Evolutionary conservation across 1,284 basidiomycete genomes (phyloP), one percentile per base, ranked within the genome.

Genomic region (Sphagnurus paluster): DNA sequence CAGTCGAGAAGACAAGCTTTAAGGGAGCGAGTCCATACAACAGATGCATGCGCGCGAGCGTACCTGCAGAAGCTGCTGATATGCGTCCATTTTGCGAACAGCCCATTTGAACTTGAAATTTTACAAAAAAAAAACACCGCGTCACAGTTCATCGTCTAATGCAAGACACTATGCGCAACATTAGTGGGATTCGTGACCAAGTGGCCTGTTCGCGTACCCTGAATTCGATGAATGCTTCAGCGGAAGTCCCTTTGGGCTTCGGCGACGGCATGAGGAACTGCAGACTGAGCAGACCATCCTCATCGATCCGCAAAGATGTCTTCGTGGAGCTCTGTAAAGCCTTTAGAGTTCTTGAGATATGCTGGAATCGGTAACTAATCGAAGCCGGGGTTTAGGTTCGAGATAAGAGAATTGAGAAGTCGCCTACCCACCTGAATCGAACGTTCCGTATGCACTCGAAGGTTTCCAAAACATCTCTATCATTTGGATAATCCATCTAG

Each of bases 401-500:
- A 34, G 10, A 21, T 25, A 7, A 19, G 26, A 13, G 25, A 4
- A 19, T n/a, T 33, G 14, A 48, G 10, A 11, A 11, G 34, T 35
- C 29, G 38, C 4, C 4, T 26, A 56, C 75, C 30, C 52, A 92
- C 92, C 82, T 92, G 63, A 89, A 91, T 19, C 72, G 76, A n/a
- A 92, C 76, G 5, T 69, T 66, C 29, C 73, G 68, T 8, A 68
- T 73, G 61, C 93, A 96, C 55, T 93, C 88, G 59, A 94, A 93
- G 0, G 83, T 80, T 65, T 96, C 92, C 33, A 97, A 77, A 0
- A 96, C 90, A 43, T 95, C 92, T 41, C 78, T 75, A 59, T 95
- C 93, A 57, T 93, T 92, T 1, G 91, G 90, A 55, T 94, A 96
- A 64, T 97, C 93, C 82, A 96, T 89, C 90, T 94, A 58, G 16